A percentile compares a stretch with the other conserved stretches of the same genome.
These are phyloP conservation scores for Isoetes taiwanensis DNA, from an alignment of 75 land plant species.

Conservation along the genomic window DNA sequence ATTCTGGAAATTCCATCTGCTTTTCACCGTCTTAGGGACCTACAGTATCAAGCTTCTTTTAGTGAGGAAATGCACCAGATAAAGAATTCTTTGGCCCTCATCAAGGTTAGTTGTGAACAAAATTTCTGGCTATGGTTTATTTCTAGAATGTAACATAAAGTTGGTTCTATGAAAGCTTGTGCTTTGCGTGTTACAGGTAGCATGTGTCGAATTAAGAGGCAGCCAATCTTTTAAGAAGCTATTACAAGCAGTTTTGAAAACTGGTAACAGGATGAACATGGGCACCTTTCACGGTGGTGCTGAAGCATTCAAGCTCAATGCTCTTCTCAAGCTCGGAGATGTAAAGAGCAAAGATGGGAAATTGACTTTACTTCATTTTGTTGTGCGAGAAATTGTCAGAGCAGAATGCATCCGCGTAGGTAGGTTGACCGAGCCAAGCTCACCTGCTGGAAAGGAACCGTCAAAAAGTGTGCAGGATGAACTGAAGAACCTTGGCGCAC, in stretches of 20 bases:
- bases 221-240: conserved; percentile 67
- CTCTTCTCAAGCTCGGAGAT: conserved; percentile 74
- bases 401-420: conserved; percentile 62
- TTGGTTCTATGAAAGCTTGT: not conserved
- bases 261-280: conserved; percentile 90
- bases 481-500: conserved; percentile 38
- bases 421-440: too few relatives aligned
- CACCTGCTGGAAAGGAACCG: too few relatives aligned
- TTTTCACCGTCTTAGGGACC: conserved; percentile 53
- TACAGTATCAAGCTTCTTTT: conserved; percentile 50
- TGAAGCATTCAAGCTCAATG: conserved; percentile 89
- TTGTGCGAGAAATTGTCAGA: conserved; percentile 68
- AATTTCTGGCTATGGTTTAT: too few relatives aligned
- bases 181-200: conserved; percentile 34
- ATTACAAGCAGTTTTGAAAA: conserved; percentile 81
- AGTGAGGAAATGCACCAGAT: conserved; percentile 37
- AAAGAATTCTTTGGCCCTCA: conserved; percentile 41
- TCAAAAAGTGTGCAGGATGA: conserved; percentile 23
- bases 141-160: too few relatives aligned
- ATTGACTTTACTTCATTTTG: conserved; percentile 90
- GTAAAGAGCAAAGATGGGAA: conserved; percentile 87
- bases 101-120: too few relatives aligned
- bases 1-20: conserved; percentile 68
- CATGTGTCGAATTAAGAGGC: conserved; percentile 62
- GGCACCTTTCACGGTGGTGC: conserved; percentile 92